Evolutionary conservation across 2,329 filamentous ascomycete genomes (phyloP).

Genomic region (Lasiodiplodia citricola): DNA sequence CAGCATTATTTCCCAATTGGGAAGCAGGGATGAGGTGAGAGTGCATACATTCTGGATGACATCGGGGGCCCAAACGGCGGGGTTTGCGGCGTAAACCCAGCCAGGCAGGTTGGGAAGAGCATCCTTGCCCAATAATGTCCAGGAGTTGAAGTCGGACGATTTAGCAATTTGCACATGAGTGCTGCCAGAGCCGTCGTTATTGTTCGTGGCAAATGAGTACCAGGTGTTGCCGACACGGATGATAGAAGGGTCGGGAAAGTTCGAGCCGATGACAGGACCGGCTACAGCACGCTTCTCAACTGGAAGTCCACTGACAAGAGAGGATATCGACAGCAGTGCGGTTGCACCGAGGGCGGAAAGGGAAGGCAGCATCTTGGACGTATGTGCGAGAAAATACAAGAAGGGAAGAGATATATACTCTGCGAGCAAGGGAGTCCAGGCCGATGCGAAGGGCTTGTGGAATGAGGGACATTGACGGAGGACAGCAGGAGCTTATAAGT

Average conservation of each 20-base stretch:
- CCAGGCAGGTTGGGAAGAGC: slow-evolving; percentile 37
- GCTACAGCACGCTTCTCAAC: slow-evolving; percentile 19
- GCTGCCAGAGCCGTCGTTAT: slow-evolving; percentile 4
- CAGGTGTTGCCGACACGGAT: slow-evolving; percentile 39
- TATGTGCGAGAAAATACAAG: slow-evolving; percentile 3
- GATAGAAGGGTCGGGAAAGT: slow-evolving; percentile 48
- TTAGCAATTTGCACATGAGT: slow-evolving; percentile 45
- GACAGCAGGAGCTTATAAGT: slow-evolving; percentile 19
- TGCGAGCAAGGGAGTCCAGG: slow-evolving; percentile 2
- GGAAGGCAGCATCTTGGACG: slow-evolving; percentile 2
- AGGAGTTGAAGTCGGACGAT: slow-evolving; percentile 42
- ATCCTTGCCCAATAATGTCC: slow-evolving; percentile 38
- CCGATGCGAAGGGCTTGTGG: not conserved
- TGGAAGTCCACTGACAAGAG: slow-evolving; percentile 17
- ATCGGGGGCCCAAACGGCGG: slow-evolving; percentile 43
- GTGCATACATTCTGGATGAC: slow-evolving; percentile 33
- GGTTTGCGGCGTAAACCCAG: slow-evolving; percentile 34
- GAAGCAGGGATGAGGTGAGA: slow-evolving; percentile 5
- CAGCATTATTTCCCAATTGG: not conserved
- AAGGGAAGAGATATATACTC: slow-evolving; percentile 18
- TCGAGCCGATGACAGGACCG: slow-evolving; percentile 29
- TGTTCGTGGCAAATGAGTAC: slow-evolving; percentile 46
- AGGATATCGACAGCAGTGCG: slow-evolving; percentile 16
- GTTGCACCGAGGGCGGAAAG: slow-evolving; percentile 4
- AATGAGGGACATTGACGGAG: slow-evolving; percentile 7